Evolutionary conservation across 2,329 filamentous ascomycete genomes (phyloP), one percentile per base, ranked within the genome.

Genomic region (Akanthomyces lecanii): DNA sequence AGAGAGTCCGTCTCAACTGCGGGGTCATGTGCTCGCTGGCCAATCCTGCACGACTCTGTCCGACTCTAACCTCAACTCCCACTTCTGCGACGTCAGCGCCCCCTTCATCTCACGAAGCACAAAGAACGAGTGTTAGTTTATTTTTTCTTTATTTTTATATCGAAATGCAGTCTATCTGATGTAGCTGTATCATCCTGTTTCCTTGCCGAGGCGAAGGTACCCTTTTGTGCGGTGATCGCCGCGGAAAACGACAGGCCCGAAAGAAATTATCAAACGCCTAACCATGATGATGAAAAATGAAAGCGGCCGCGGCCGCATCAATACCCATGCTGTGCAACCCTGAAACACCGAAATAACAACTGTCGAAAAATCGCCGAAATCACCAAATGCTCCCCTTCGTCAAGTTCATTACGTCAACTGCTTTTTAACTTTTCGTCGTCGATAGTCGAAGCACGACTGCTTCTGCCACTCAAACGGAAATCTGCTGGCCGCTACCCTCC

Each of bases 401-500:
- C 60, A 60, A 61, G 18, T 50, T 62, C 60, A 62, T 62, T 40
- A 56, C 16, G 30, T 62, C 33, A 42, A 42, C 40, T 51, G 18
- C 30, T 33, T 42, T 50, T 55, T 55, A 36, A 3, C 4, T 45
- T 14, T 28, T 28, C 4, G 14, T 23, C n/a, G 10, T 10, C 50
- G n/a, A 44, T 25, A 7, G 5, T 23, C 28, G 12, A 28, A 33
- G 33, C 4, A 38, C 44, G 1, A 16, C 21, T 11, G 5, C 23
- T 11, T 14, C 18, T 21, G 28, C 10, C 18, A 21, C 12, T 54
- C 42, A 64, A 28, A 64, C 63, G 21, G 63, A 53, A 48, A 64
- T 64, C 68, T 87, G 81, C 67, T 82, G 80, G 80, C 91, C 88
- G 72, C 91, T 88, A 72, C 82, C 79, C 73, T 92, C 88, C 76